phyloP scores from a whole-genome alignment of 257 asterid genomes.

The Jacaranda copaia region DNA sequence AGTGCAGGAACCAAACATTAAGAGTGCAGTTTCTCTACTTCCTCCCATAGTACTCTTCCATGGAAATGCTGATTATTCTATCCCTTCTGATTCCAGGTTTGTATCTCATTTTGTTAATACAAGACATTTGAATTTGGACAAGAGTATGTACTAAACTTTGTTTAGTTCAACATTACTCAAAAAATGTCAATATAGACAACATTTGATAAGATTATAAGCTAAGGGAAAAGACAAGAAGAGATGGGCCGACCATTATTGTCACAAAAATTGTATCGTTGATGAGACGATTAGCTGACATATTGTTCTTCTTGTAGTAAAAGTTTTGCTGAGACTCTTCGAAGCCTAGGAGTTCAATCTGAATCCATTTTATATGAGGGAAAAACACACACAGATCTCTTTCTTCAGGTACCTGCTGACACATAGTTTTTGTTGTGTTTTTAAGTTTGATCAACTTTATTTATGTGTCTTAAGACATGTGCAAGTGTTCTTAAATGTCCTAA shows the following conservation, averaged over 20 bases:
- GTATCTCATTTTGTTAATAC: constrained; percentile 14
- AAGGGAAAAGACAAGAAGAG: too few species aligned
- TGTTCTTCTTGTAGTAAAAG: constrained; percentile 50
- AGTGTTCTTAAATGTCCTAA: background rate
- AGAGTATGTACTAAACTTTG: too few species aligned
- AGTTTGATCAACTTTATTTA: background rate
- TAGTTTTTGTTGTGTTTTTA: background rate
- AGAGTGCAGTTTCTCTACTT: constrained; percentile 69
- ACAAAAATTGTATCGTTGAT: too few species aligned
- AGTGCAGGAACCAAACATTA: constrained; percentile 66
- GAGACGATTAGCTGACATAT: background rate
- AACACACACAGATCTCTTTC: constrained; percentile 83
- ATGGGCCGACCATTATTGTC: too few species aligned
- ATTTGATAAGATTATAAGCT: too few species aligned
- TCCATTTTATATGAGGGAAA: constrained; percentile 76
- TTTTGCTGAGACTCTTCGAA: constrained; percentile 70
- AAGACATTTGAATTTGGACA: background rate
- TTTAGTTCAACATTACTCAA: too few species aligned
- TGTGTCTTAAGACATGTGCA: too few species aligned
- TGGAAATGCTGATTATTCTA: constrained; percentile 93
- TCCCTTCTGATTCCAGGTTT: constrained; percentile 87
- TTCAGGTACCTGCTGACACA: constrained; percentile 61
- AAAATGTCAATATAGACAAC: too few species aligned
- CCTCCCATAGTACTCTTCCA: constrained; percentile 91
- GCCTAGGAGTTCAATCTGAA: constrained; percentile 67